Base-by-base conservation (phyloP, 306 rosid genomes). In the Prunus persica region DNA sequence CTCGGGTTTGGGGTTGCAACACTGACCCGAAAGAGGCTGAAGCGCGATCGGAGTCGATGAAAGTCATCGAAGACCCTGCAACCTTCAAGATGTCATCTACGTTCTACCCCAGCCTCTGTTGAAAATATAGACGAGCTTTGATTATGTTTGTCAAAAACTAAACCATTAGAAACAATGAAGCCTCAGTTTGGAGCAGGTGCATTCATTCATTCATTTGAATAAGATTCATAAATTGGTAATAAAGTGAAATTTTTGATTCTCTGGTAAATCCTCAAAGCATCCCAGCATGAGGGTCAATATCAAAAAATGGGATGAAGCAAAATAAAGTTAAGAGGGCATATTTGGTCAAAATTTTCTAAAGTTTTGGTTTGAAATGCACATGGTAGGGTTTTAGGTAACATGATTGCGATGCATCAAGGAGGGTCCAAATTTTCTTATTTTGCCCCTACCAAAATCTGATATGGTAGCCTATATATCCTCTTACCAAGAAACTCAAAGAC, bases 1-100 rank as follows among this genome's bases (percentile, higher is more conserved):
- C 89, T 71, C 86, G 95, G 68, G 80, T 94, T 74, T 94, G 97
- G 97, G 95, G 97, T 80, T 87, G 96, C 86, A 81, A 87, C 82
- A 82, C 95, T 10, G 54, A 92, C 78, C 6, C 82, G 72, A 86
- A 84, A 81, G 92, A 87, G 28, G 87, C 80, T 20, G 87, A 82
- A 81, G 78, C 75, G 28, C 71, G 1, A 13, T 11, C 78, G 0
- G 55, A 84, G 83, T 76, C 90, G 15, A 86, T 28, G 20, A 82
- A 79, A 60, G 85, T 66, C 78, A 83, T 93, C 79, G 76, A 82
- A 71, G 95, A 91, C 79, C 55, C 76, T 12, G 81, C 47, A 27
- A 82, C 85, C 76, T 88, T 90, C 52, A 93, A 91, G 91, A 77
- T 19, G 82, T 85, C 91, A 52, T 86, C 90, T 56, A 32, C 78